Evolutionary conservation across 2,329 filamentous ascomycete genomes (phyloP).

Genomic region (Arthrinium phaeospermum): DNA sequence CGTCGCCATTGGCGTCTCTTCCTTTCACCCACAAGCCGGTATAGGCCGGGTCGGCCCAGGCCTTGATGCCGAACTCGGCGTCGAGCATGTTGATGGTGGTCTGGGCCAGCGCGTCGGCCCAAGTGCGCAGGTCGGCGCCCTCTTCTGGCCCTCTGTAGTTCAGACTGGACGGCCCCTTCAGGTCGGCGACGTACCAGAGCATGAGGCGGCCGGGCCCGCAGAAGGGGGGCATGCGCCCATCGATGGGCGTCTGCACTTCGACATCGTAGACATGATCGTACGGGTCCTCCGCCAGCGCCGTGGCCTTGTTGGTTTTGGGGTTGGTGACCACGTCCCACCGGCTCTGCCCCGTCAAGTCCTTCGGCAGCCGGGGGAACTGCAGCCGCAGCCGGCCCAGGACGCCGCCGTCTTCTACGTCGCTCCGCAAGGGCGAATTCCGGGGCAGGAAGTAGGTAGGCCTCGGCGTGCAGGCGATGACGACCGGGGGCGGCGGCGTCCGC

Average conservation of each 20-base stretch:
- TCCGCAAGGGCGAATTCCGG: background rate
- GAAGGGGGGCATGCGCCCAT: background rate
- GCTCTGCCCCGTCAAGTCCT: background rate
- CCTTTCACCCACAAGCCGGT: background rate
- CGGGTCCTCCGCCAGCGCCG: background rate
- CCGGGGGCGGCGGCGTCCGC: background rate
- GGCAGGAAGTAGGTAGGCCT: slow-evolving; percentile 17
- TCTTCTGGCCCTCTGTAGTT: background rate
- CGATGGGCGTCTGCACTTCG: background rate
- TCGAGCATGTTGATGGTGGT: background rate
- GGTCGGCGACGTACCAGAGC: slow-evolving; percentile 12
- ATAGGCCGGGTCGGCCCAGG: background rate
- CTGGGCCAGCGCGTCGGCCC: background rate
- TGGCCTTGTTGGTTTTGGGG: background rate
- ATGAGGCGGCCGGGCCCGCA: slow-evolving; percentile 15
- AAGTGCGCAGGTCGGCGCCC: background rate
- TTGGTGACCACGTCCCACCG: background rate
- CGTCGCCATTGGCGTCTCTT: too few relatives aligned
- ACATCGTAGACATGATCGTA: slow-evolving; percentile 4
- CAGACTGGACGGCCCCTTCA: background rate
- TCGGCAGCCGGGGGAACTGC: background rate
- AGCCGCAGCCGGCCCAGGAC: background rate
- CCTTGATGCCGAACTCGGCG: background rate
- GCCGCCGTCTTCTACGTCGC: background rate
- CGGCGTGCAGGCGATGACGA: slow-evolving; percentile 11